Conservation (phyloP, 306 rosid species). For the Acacia crassicarpa region DNA sequence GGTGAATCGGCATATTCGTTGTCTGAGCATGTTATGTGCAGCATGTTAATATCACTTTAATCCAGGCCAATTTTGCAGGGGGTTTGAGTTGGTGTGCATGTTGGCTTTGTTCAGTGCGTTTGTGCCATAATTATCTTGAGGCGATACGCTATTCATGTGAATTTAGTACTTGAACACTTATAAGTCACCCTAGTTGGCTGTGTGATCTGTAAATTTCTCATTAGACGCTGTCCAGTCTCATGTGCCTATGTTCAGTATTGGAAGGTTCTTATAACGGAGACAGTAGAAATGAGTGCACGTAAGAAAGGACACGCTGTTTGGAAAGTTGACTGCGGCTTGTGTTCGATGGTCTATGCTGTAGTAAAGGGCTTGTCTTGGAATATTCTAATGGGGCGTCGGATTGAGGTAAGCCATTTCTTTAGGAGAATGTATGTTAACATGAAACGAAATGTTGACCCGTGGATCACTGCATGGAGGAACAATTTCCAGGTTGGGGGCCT, state of each 20-base stretch:
- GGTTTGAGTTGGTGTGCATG: conserved; percentile 34
- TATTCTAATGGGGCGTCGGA: neutral
- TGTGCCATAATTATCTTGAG: conserved; percentile 23
- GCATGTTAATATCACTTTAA: conserved; percentile 31
- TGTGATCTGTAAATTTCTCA: neutral
- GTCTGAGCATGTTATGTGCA: conserved; percentile 28
- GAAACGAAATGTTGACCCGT: neutral
- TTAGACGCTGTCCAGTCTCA: conserved; percentile 4
- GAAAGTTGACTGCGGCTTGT: neutral
- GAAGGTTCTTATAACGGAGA: neutral
- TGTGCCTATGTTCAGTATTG: neutral
- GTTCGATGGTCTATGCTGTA: neutral
- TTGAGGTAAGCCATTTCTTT: neutral
- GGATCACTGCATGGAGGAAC: neutral
- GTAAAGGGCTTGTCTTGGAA: neutral
- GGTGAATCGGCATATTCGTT: conserved; percentile 11
- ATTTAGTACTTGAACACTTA: neutral
- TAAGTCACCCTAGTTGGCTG: conserved; percentile 5
- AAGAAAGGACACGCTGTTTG: neutral
- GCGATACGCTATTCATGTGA: conserved; percentile 17
- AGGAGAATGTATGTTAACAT: neutral
- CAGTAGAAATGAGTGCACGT: neutral
- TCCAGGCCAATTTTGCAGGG: conserved; percentile 22
- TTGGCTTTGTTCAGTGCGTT: conserved; percentile 17
- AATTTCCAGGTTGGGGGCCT: neutral